These are phyloP conservation scores for Kuraishia piskuri DNA, from an alignment of 805 yeast species.

Conservation along the genomic window DNA sequence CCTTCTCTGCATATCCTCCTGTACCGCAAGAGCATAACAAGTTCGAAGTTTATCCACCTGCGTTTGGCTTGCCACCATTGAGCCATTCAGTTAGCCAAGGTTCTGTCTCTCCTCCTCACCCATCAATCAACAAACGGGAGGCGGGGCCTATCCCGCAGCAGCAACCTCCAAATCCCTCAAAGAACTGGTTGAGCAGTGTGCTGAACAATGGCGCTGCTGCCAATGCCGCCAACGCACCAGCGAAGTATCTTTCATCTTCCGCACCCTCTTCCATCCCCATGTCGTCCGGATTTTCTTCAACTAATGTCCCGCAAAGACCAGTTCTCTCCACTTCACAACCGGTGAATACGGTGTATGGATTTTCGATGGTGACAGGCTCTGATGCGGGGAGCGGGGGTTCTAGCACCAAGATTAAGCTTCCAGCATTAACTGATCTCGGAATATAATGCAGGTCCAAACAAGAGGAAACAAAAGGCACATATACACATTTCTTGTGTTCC, in stretches of 20 bases:
- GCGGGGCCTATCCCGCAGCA: neutral
- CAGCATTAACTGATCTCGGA: neutral
- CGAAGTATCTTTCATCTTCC: neutral
- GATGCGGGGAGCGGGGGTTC: neutral
- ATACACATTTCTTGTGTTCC: too few relatives aligned
- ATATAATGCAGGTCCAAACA: neutral
- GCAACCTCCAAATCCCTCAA: neutral
- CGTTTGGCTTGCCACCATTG: neutral
- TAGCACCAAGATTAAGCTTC: neutral
- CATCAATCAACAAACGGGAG: neutral
- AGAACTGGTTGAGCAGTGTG: constrained; percentile 1
- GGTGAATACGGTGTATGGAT: neutral
- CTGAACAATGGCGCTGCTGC: neutral
- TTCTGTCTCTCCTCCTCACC: neutral
- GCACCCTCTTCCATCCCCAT: neutral
- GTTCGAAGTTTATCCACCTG: neutral
- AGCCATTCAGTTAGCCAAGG: neutral
- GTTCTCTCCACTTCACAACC: neutral
- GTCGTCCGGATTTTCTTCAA: neutral
- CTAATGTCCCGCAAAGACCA: neutral
- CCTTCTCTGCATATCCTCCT: neutral
- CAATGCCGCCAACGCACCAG: neutral
- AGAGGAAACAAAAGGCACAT: neutral
- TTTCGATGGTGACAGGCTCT: neutral
- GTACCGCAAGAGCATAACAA: neutral